Conservation (phyloP, 495 filamentous ascomycete species). For the Xylaria sp. region DNA sequence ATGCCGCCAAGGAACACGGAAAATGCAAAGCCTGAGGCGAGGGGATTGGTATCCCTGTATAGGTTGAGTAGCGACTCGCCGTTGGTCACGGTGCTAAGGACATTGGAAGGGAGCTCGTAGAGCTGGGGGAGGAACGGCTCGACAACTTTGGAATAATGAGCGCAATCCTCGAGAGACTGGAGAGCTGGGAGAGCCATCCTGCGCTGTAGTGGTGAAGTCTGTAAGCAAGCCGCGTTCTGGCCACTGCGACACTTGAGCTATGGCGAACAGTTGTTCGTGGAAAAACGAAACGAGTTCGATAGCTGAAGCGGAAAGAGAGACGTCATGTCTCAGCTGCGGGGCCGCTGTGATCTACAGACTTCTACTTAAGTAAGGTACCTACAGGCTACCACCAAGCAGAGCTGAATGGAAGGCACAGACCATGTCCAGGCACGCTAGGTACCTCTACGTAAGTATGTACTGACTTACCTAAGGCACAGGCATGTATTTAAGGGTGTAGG, state of each 20-base stretch:
- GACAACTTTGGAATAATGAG: conserved; percentile 75
- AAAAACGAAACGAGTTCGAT: background rate
- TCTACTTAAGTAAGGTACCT: no score
- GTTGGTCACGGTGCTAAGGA: conserved; percentile 64
- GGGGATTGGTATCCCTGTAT: conserved; percentile 87
- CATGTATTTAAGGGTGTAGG: no score
- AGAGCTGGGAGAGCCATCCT: conserved; percentile 73
- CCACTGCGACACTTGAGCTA: background rate
- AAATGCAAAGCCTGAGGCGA: conserved; percentile 77
- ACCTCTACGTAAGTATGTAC: no score
- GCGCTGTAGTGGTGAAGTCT: background rate
- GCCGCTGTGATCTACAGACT: background rate
- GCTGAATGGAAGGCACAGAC: background rate
- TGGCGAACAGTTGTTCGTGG: background rate
- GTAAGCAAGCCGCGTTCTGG: background rate
- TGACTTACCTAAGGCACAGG: no score
- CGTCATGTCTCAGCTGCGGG: conserved; percentile 17
- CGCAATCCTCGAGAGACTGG: conserved; percentile 71
- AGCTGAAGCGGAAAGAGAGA: background rate
- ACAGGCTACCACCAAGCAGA: no score
- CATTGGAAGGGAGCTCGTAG: conserved; percentile 68
- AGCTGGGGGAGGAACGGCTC: conserved; percentile 80
- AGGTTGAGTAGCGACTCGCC: conserved; percentile 62
- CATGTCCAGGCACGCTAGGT: background rate
- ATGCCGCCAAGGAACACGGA: conserved; percentile 70